phyloP scores from a whole-genome alignment of 345 rosid genomes.

The Dovyalis caffra region DNA sequence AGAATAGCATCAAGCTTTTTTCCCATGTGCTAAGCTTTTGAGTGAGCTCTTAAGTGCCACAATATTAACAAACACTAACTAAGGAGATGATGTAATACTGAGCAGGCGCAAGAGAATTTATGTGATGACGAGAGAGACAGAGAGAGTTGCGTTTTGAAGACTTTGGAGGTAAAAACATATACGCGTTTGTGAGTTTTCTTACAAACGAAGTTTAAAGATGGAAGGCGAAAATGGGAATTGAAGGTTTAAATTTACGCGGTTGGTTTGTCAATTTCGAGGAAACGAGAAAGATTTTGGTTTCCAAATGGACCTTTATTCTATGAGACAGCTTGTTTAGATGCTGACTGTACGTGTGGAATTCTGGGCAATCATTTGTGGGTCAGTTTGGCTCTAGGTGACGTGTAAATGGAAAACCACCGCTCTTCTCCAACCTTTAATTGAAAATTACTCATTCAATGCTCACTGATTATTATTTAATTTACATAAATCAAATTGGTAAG shows the following conservation, averaged over 20 bases:
- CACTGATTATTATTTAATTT: no score
- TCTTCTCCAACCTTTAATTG: no score
- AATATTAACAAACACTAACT: background rate
- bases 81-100: background rate
- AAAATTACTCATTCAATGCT: no score
- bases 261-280: background rate
- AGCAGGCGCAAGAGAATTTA: conserved; percentile 5
- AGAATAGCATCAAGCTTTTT: conserved; percentile 72
- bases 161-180: background rate
- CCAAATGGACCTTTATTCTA: background rate
- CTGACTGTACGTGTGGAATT: background rate
- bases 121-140: conserved; percentile 22
- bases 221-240: background rate
- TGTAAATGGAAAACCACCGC: no score
- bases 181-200: conserved; percentile 11
- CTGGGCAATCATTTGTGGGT: no score
- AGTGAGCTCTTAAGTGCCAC: no score
- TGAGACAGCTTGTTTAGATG: no score
- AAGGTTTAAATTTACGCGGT: background rate
- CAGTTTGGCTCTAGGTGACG: no score
- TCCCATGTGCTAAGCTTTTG: conserved; percentile 46
- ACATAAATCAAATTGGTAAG: no score
- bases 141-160: background rate
- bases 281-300: background rate
- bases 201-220: background rate